phyloP scores from a whole-genome alignment of 208 protist species.

The Trypanosoma lewisi region DNA sequence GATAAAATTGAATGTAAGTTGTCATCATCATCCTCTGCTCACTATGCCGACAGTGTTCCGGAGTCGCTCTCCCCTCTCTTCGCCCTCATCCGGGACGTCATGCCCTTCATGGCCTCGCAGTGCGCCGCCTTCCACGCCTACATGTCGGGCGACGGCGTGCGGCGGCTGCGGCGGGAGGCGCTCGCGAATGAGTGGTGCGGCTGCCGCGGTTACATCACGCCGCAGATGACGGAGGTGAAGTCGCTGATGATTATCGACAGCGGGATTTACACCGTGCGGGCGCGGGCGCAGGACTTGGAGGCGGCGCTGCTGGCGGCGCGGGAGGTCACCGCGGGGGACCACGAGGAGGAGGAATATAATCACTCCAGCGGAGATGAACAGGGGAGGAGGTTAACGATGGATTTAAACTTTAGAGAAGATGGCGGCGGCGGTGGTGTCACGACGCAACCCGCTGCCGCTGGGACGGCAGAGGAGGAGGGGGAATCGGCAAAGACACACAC shows the following conservation, averaged over 20 bases:
- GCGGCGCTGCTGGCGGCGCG: constrained; percentile 70
- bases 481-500: too few relatives aligned
- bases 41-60: constrained; percentile 73
- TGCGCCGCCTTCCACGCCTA: constrained; percentile 75
- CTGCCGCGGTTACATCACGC: constrained; percentile 74
- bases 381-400: not conserved
- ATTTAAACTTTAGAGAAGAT: too few relatives aligned
- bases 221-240: constrained; percentile 60
- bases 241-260: constrained; percentile 89
- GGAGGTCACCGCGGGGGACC: too few relatives aligned
- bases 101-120: constrained; percentile 85
- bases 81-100: constrained; percentile 70
- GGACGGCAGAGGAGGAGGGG: too few relatives aligned
- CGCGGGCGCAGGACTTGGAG: constrained; percentile 79
- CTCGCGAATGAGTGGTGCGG: constrained; percentile 68
- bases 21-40: too few relatives aligned
- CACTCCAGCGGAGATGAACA: constrained; percentile 11
- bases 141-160: constrained; percentile 72
- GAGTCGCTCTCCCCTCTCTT: constrained; percentile 67
- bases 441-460: too few relatives aligned
- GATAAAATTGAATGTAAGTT: too few relatives aligned
- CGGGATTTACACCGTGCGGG: constrained; percentile 53
- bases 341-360: constrained; percentile 46
- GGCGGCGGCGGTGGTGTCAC: too few relatives aligned
- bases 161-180: constrained; percentile 40